phyloP scores from a whole-genome alignment of 2,329 filamentous ascomycete species.

The Diaporthe australafricana region DNA sequence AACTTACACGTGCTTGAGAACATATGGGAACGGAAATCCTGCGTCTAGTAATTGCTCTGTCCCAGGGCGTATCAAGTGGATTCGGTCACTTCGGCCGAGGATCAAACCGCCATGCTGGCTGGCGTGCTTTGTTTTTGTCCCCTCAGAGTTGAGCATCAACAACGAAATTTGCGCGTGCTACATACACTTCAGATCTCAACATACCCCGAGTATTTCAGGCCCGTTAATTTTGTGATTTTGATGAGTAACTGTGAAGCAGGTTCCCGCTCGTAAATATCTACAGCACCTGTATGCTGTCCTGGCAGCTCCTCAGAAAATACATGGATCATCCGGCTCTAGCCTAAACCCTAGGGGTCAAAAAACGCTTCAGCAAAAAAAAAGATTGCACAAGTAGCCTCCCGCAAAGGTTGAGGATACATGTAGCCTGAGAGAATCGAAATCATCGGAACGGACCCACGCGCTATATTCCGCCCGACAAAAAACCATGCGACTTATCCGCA shows the following conservation, averaged over 20 bases:
- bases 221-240: neutral
- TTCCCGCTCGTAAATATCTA: neutral
- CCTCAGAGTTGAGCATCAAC: no score
- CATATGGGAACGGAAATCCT: no score
- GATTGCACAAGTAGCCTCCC: neutral
- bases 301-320: neutral
- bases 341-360: neutral
- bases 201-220: no score
- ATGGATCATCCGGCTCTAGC: neutral
- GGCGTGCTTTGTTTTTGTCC: no score
- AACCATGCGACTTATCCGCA: constrained; percentile 16
- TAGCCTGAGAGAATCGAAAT: neutral
- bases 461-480: neutral
- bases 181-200: neutral
- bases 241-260: neutral
- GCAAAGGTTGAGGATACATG: neutral
- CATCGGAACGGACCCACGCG: neutral
- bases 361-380: constrained; percentile 9
- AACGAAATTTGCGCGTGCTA: no score
- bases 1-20: no score
- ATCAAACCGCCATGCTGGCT: no score
- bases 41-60: no score
- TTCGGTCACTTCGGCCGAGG: no score
- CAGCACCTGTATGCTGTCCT: neutral
- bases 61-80: no score